Percentiles rank a stretch among this genome's conserved stretches.
Evolutionary conservation across 1,284 basidiomycete species (phyloP).

Genomic region (Cryptococcus jaspeensis): DNA sequence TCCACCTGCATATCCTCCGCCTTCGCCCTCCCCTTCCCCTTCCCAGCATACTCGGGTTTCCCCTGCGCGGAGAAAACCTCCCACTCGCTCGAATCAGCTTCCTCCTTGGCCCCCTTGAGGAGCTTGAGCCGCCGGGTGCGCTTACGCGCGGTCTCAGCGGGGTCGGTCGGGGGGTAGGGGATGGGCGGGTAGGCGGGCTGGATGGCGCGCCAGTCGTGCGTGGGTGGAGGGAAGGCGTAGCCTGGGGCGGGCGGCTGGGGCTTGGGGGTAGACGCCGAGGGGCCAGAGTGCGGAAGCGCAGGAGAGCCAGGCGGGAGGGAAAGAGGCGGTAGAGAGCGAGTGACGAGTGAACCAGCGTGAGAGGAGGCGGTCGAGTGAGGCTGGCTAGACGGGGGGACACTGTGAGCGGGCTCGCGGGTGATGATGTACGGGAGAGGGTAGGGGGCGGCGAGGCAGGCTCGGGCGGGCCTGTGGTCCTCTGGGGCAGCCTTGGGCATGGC

Average conservation of each 20-base stretch:
- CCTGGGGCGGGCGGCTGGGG: too few relatives aligned
- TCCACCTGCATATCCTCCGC: not conserved
- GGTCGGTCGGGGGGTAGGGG: slow-evolving; percentile 1
- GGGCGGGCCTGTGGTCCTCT: slow-evolving; percentile 13
- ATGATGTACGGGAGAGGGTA: slow-evolving; percentile 28
- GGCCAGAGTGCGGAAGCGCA: too few relatives aligned
- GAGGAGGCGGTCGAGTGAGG: not conserved
- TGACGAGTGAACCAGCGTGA: too few relatives aligned
- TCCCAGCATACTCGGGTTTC: too few relatives aligned
- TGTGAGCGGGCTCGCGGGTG: slow-evolving; percentile 7
- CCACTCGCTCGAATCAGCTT: slow-evolving; percentile 11
- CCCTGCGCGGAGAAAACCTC: slow-evolving; percentile 3
- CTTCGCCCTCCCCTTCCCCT: not conserved
- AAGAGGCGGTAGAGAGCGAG: too few relatives aligned
- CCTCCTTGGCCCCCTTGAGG: slow-evolving; percentile 3
- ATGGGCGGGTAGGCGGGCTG: slow-evolving; percentile 2
- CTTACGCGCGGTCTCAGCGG: not conserved
- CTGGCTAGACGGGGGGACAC: not conserved
- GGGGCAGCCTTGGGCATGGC: slow-evolving; percentile 21
- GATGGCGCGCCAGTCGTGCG: slow-evolving; percentile 7
- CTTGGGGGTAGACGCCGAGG: too few relatives aligned
- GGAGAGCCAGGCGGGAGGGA: too few relatives aligned
- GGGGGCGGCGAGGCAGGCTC: slow-evolving; percentile 21
- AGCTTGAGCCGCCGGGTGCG: slow-evolving; percentile 2
- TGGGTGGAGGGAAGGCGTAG: not conserved